These are phyloP conservation scores for Talaromyces atroroseus DNA, from an alignment of 2,329 filamentous ascomycete species.

Conservation along the genomic window DNA sequence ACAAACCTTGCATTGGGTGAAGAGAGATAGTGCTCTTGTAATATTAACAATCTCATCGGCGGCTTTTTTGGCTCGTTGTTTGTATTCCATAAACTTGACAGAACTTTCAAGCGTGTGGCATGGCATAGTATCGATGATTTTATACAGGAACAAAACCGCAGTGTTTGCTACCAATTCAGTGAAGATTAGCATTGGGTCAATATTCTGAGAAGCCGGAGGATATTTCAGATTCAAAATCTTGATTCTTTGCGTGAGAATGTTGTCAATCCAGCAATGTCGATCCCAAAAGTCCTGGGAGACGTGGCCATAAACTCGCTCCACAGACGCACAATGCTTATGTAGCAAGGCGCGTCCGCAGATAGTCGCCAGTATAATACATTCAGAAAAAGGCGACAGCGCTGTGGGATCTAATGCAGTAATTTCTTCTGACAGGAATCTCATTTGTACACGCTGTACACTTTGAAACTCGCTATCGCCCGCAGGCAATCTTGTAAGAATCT, in stretches of 20 bases:
- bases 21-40: constrained; percentile 5
- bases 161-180: constrained; percentile 13
- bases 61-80: constrained; percentile 8
- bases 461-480: constrained; percentile 31
- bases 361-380: constrained; percentile 29
- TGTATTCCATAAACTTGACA: not conserved
- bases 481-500: constrained; percentile 30
- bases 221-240: constrained; percentile 11
- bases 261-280: constrained; percentile 14
- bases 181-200: constrained; percentile 16
- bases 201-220: not conserved
- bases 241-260: constrained; percentile 7
- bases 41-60: constrained; percentile 11
- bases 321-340: constrained; percentile 5
- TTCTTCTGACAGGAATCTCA: constrained; percentile 27
- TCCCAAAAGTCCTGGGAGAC: constrained; percentile 14
- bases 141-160: constrained; percentile 15
- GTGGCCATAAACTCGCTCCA: constrained; percentile 11
- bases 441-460: constrained; percentile 21
- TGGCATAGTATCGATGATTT: constrained; percentile 9
- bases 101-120: constrained; percentile 1
- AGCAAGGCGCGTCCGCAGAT: constrained; percentile 10
- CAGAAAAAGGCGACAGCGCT: constrained; percentile 24
- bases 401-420: constrained; percentile 17
- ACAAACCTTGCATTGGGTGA: constrained; percentile 10